phyloP scores from a whole-genome alignment of 2,329 filamentous ascomycete species.

The Nothopassalora personata region DNA sequence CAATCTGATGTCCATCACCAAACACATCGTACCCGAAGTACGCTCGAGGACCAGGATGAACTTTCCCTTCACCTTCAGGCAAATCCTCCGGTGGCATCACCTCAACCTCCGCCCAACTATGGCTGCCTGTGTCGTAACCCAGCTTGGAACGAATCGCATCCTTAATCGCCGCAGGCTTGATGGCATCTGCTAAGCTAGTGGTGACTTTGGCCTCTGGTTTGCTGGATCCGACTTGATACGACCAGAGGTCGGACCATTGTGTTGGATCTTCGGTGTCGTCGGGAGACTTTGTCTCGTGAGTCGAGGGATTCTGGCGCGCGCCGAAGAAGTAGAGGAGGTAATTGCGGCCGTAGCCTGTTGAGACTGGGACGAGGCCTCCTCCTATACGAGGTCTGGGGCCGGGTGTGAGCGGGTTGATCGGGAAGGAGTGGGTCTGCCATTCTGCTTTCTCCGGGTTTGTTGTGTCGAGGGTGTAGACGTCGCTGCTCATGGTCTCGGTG shows the following conservation, averaged over 20 bases:
- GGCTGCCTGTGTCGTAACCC: constrained; percentile 38
- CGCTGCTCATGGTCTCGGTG: constrained; percentile 28
- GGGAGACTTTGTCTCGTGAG: constrained; percentile 16
- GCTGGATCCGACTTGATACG: constrained; percentile 39
- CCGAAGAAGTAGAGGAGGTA: constrained; percentile 43
- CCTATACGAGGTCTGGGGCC: constrained; percentile 37
- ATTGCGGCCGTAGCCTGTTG: constrained; percentile 41
- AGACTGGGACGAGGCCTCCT: constrained; percentile 38
- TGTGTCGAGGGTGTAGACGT: constrained; percentile 25
- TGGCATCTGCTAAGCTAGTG: constrained; percentile 23
- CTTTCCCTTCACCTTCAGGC: constrained; percentile 35
- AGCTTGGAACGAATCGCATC: constrained; percentile 39
- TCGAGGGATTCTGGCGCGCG: constrained; percentile 16
- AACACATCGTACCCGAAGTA: constrained; percentile 38
- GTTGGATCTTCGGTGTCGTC: constrained; percentile 18
- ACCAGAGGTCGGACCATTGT: constrained; percentile 42
- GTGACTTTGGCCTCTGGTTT: constrained; percentile 25
- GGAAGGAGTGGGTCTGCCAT: constrained; percentile 40
- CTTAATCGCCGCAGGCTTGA: constrained; percentile 43
- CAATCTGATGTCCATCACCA: constrained; percentile 34
- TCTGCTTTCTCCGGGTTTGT: constrained; percentile 24
- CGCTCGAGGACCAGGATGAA: constrained; percentile 41
- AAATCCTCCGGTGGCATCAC: constrained; percentile 34
- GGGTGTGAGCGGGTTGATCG: constrained; percentile 40
- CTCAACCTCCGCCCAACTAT: constrained; percentile 41